These are phyloP conservation scores for Termitomyces sp. DNA, from an alignment of 768 basidiomycete genomes.

Conservation along the genomic window DNA sequence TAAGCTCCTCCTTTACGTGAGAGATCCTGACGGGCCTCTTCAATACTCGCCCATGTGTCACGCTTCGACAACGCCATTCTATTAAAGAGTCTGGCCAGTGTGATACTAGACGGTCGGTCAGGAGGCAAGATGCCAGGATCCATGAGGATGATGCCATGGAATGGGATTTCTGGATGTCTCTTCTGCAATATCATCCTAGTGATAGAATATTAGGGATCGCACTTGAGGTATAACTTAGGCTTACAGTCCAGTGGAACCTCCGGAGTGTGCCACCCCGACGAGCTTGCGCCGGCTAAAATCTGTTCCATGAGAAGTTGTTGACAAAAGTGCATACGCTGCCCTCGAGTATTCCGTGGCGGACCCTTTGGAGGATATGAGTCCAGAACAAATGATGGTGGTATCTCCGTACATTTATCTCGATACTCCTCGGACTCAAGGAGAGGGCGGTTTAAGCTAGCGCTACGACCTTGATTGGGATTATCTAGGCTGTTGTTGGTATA, in stretches of 20 bases:
- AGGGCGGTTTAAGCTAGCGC: conserved; percentile 1
- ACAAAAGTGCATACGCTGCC: conserved; percentile 6
- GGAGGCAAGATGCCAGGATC: conserved; percentile 10
- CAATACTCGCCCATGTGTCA: conserved; percentile 2
- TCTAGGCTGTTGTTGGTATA: not conserved
- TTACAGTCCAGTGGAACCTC: conserved; percentile 11
- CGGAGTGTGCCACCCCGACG: conserved; percentile 9
- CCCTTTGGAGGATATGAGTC: not conserved
- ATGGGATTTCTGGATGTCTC: conserved; percentile 3
- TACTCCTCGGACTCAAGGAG: conserved; percentile 4
- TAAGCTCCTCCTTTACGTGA: conserved; percentile 11
- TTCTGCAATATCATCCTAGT: conserved; percentile 3
- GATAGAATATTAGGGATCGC: not conserved
- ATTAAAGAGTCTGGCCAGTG: conserved; percentile 5
- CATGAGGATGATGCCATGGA: conserved; percentile 5
- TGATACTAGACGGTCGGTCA: not conserved
- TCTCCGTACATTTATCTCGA: not conserved
- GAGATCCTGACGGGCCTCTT: conserved; percentile 10
- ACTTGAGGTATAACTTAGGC: not conserved
- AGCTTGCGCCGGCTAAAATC: conserved; percentile 4
- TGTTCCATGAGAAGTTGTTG: conserved; percentile 6
- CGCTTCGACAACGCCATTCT: conserved; percentile 8
- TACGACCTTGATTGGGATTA: conserved; percentile 11
- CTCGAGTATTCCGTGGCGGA: conserved; percentile 8
- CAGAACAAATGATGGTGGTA: not conserved